These are phyloP conservation scores for Fraxinus americana DNA, from an alignment of 257 asterid species.

Conservation along the genomic window DNA sequence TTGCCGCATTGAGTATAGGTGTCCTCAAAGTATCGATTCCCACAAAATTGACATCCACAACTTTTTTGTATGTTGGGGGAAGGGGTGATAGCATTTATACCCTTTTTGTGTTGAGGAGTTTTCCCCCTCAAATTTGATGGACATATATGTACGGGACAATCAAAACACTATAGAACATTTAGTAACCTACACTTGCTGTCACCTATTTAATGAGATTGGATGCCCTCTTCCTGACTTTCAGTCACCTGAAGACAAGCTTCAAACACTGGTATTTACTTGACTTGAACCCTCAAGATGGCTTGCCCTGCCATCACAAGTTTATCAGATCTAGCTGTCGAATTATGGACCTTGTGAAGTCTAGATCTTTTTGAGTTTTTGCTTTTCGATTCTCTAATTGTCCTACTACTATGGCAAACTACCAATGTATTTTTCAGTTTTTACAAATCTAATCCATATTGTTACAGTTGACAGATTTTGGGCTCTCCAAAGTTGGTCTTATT, in stretches of 20 bases:
- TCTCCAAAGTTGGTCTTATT: slow-evolving; percentile 94
- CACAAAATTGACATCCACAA: neutral
- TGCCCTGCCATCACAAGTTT: neutral
- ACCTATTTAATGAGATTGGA: neutral
- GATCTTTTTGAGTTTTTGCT: neutral
- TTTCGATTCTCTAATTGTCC: slow-evolving; percentile 18
- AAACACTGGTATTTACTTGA: neutral
- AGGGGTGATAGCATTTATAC: too few relatives aligned
- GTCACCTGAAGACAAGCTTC: neutral
- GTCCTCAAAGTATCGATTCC: neutral
- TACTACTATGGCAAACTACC: slow-evolving; percentile 10
- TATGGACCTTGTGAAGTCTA: neutral
- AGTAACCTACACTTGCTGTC: neutral
- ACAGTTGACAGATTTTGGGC: slow-evolving; percentile 99
- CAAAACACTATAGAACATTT: neutral
- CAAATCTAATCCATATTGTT: slow-evolving; percentile 41
- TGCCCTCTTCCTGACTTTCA: neutral
- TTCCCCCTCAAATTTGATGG: neutral
- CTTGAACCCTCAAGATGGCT: neutral
- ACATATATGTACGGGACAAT: neutral
- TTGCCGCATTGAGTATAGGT: neutral
- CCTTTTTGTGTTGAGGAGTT: neutral
- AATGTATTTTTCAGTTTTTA: slow-evolving; percentile 31
- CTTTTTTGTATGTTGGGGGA: neutral
- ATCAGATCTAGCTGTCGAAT: neutral